Conservation (phyloP, 2,329 filamentous ascomycete species). For the Ceratocystis lukuohia region DNA sequence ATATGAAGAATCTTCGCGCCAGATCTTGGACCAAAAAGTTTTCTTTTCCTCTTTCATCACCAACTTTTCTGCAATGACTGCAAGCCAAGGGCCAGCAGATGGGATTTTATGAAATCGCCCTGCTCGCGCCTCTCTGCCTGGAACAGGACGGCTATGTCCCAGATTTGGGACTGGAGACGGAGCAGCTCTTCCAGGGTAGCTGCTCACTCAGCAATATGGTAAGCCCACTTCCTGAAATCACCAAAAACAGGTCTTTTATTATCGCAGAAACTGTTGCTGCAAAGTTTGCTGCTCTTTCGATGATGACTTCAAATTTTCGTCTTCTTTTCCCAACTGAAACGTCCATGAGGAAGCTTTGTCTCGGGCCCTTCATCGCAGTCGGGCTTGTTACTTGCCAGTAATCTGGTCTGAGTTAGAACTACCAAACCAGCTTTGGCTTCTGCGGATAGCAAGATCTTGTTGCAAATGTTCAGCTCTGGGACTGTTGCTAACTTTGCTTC, state of each 20-base stretch:
- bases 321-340: conserved; percentile 86
- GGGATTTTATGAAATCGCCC: background rate
- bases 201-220: background rate
- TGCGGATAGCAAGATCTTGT: conserved; percentile 7
- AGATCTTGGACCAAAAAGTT: conserved; percentile 9
- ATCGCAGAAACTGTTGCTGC: background rate
- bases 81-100: background rate
- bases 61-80: background rate
- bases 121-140: background rate
- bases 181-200: background rate
- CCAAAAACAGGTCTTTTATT: background rate
- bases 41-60: conserved; percentile 6
- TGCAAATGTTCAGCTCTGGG: conserved; percentile 19
- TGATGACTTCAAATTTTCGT: conserved; percentile 62
- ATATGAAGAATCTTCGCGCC: conserved; percentile 11
- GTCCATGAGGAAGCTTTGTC: conserved; percentile 67
- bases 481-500: conserved; percentile 7
- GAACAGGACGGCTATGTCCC: background rate
- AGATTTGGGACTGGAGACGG: background rate
- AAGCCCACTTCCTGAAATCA: background rate
- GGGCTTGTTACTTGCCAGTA: conserved; percentile 84
- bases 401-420: conserved; percentile 52
- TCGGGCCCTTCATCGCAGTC: conserved; percentile 45
- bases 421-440: conserved; percentile 16
- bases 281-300: conserved; percentile 28